These are phyloP conservation scores for Jamesozyma lodderae DNA, from an alignment of 805 yeast species.

Conservation along the genomic window DNA sequence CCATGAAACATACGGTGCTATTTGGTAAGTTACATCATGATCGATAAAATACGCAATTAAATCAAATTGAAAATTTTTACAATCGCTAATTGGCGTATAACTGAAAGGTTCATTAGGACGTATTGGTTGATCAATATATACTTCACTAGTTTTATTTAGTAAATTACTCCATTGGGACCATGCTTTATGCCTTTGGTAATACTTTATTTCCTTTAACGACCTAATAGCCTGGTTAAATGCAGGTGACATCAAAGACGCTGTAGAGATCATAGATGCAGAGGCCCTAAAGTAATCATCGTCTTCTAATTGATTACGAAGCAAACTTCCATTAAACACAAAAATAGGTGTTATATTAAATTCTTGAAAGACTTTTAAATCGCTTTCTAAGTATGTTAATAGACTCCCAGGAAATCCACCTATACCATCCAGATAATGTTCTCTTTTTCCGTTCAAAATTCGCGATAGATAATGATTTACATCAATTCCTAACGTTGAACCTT, in stretches of 20 bases:
- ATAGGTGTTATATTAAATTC: constrained; percentile 61
- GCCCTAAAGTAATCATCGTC: constrained; percentile 19
- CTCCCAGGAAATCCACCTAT: constrained; percentile 74
- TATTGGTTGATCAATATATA: constrained; percentile 29
- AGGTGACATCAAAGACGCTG: constrained; percentile 2
- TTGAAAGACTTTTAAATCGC: constrained; percentile 53
- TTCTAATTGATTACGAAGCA: constrained; percentile 31
- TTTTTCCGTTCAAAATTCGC: constrained; percentile 48
- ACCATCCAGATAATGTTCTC: constrained; percentile 63
- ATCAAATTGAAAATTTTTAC: constrained; percentile 44
- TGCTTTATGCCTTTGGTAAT: constrained; percentile 37
- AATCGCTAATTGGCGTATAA: constrained; percentile 40
- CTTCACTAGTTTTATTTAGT: constrained; percentile 24
- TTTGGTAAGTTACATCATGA: constrained; percentile 50
- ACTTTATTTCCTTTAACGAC: constrained; percentile 26
- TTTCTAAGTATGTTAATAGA: constrained; percentile 43
- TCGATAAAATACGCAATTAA: constrained; percentile 49
- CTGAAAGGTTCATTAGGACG: constrained; percentile 42
- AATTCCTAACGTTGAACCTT: constrained; percentile 65
- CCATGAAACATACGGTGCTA: constrained; percentile 78
- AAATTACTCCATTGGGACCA: constrained; percentile 37
- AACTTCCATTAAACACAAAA: constrained; percentile 67
- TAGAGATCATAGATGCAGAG: constrained; percentile 18
- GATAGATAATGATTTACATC: constrained; percentile 75
- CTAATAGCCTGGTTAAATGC: constrained; percentile 6